A percentile compares a stretch with the other conserved stretches of the same genome.
Conservation (phyloP, 805 yeast species). For the Saccharomyces paradoxus region DNA sequence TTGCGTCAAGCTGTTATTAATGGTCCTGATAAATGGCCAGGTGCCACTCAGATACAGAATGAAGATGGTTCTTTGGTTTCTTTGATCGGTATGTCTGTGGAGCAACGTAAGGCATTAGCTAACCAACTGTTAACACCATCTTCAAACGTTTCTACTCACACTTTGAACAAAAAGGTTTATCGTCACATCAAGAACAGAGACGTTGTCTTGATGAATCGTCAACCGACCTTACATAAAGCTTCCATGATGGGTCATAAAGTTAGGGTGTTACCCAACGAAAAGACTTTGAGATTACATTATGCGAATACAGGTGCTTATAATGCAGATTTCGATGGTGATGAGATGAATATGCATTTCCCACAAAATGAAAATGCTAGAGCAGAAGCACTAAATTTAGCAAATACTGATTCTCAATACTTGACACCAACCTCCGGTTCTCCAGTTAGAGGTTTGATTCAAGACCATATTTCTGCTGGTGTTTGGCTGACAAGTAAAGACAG, state of each 20-base stretch:
- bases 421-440: conserved; percentile 99
- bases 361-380: conserved; percentile 96
- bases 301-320: conserved; percentile 99
- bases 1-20: conserved; percentile 90
- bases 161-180: conserved; percentile 82
- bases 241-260: conserved; percentile 99
- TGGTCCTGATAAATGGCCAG: conserved; percentile 98
- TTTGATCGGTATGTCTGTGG: conserved; percentile 79
- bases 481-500: conserved; percentile 94
- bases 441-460: conserved; percentile 96
- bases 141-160: conserved; percentile 44
- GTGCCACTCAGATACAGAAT: conserved; percentile 91
- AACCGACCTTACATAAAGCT: conserved; percentile 97
- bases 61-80: conserved; percentile 86
- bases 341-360: conserved; percentile 99
- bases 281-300: conserved; percentile 90
- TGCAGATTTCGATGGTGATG: conserved; percentile 99
- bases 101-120: conserved; percentile 91
- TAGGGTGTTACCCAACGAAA: conserved; percentile 93
- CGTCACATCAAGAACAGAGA: conserved; percentile 93
- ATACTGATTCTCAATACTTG: conserved; percentile 93
- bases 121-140: conserved; percentile 89
- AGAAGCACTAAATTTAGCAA: conserved; percentile 89
- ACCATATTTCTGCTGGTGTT: conserved; percentile 97
- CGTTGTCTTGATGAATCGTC: conserved; percentile 96